Base-by-base conservation (phyloP, 2,329 filamentous ascomycete species). In the Davidsoniella virescens region DNA sequence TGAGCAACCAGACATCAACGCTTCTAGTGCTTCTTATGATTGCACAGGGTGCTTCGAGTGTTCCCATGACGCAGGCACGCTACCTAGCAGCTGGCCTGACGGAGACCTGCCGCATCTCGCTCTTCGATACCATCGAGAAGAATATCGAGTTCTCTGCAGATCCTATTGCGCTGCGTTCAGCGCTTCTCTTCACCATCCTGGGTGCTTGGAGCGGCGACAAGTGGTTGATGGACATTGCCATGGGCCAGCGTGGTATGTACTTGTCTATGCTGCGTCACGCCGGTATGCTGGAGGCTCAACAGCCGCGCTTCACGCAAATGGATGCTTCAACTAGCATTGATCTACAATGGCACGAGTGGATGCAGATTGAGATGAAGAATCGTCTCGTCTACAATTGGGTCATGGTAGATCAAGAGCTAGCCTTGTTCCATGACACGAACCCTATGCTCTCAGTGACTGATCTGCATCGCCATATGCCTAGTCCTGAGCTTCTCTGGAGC, bases 191-290 rank as follows among this genome's bases (percentile, higher is more conserved):
- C 60, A 82, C 76, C 1, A 71, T 80, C 1, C 70, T 82, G 23
- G 80, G 79, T 6, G 78, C 78, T 1, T 85, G 81, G 81, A 82
- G 80, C 59, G 81, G 81, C 43, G 80, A 84, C 61, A 84, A 84
- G 63, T 84, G 80, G 79, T 76, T 83, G 56, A 84, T 84, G 80
- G 80, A 84, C 58, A 82, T 84, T 55, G 75, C 79, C 40, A 82
- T 84, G 78, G 80, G 80, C 26, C 81, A 84, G 61, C 71, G 79
- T 44, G 78, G 78, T 52, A 84, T 84, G 78, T 84, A 84, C 60
- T 71, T 82, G 53, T 73, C 79, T 52, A 84, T 84, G 80, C 65
- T 84, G 18, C 74, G 78, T 57, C 78, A 84, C 60, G 79, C 78
- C 0, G 79, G 80, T 18, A 75, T 82, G 64, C 64, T 84, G 26